Percentiles rank a stretch among this genome's conserved stretches.
phyloP scores from a whole-genome alignment of 345 rosid genomes.

The Corymbia maculata region DNA sequence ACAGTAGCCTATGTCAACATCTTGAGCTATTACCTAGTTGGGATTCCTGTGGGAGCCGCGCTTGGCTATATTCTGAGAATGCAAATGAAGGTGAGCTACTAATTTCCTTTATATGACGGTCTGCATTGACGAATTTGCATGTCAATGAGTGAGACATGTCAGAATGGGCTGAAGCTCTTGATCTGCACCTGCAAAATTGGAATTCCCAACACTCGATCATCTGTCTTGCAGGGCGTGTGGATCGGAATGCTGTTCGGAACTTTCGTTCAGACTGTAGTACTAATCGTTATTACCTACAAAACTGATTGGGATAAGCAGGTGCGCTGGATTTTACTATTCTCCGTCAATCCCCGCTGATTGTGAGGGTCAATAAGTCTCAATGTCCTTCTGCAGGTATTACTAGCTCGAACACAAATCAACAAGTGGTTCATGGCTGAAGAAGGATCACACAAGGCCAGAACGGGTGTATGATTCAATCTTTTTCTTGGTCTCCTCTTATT shows the following conservation, averaged over 20 bases:
- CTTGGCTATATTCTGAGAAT: conserved; percentile 42
- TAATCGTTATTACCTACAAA: conserved; percentile 34
- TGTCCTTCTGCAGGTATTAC: not conserved
- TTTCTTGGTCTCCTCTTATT: not conserved
- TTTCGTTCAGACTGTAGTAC: conserved; percentile 48
- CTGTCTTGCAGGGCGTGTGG: conserved; percentile 57
- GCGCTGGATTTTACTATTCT: not conserved
- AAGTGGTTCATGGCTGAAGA: not conserved
- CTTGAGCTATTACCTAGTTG: conserved; percentile 57
- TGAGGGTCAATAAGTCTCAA: not conserved
- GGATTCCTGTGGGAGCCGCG: conserved; percentile 47
- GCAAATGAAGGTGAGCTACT: conserved; percentile 47
- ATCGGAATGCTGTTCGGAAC: conserved; percentile 68
- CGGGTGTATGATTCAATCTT: not conserved
- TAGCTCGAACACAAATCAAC: not conserved
- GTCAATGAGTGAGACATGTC: not conserved
- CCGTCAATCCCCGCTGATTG: not conserved
- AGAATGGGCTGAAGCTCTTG: not conserved
- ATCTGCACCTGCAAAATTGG: not conserved
- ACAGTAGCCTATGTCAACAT: conserved; percentile 62
- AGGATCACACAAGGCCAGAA: not conserved
- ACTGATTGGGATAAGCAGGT: conserved; percentile 88
- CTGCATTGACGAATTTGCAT: not conserved
- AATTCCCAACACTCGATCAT: not conserved
- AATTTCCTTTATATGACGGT: not conserved